Evolutionary conservation across 805 yeast species (phyloP).

Genomic region (Scheffersomyces ergatensis): DNA sequence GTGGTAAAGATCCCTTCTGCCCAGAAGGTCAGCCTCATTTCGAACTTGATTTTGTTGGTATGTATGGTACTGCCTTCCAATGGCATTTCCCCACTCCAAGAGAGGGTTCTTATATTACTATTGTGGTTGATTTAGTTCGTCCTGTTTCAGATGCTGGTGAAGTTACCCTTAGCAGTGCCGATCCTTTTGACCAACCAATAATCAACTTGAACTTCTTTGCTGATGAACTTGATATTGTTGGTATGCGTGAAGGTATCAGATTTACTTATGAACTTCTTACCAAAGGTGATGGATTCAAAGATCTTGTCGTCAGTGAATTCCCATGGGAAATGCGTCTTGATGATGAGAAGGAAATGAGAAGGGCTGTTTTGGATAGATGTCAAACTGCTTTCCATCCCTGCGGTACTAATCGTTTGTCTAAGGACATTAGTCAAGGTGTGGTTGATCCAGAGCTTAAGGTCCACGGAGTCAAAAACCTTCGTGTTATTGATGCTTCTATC

Average conservation of each 20-base stretch:
- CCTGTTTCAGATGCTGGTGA: constrained; percentile 23
- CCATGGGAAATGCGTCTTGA: constrained; percentile 29
- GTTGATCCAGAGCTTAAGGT: constrained; percentile 26
- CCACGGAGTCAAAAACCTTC: constrained; percentile 21
- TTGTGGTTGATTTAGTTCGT: constrained; percentile 24
- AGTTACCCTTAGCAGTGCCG: constrained; percentile 18
- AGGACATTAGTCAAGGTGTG: constrained; percentile 16
- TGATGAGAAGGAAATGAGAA: constrained; percentile 23
- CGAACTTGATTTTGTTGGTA: constrained; percentile 20
- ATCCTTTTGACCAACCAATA: constrained; percentile 20
- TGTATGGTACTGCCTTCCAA: constrained; percentile 23
- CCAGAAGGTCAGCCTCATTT: constrained; percentile 23
- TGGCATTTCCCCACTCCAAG: constrained; percentile 24
- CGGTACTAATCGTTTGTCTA: constrained; percentile 21
- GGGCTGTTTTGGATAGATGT: constrained; percentile 24
- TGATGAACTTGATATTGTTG: constrained; percentile 27
- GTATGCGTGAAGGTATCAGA: constrained; percentile 26
- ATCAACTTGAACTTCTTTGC: constrained; percentile 22
- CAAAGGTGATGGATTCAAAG: constrained; percentile 25
- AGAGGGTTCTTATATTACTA: constrained; percentile 15
- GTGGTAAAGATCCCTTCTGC: constrained; percentile 17
- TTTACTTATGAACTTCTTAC: constrained; percentile 23
- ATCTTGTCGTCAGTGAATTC: constrained; percentile 21
- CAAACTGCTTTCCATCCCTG: constrained; percentile 32
- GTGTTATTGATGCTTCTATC: constrained; percentile 28